These are phyloP conservation scores for Akanthomyces uredinophilus DNA, from an alignment of 2,329 filamentous ascomycete genomes.

Conservation along the genomic window DNA sequence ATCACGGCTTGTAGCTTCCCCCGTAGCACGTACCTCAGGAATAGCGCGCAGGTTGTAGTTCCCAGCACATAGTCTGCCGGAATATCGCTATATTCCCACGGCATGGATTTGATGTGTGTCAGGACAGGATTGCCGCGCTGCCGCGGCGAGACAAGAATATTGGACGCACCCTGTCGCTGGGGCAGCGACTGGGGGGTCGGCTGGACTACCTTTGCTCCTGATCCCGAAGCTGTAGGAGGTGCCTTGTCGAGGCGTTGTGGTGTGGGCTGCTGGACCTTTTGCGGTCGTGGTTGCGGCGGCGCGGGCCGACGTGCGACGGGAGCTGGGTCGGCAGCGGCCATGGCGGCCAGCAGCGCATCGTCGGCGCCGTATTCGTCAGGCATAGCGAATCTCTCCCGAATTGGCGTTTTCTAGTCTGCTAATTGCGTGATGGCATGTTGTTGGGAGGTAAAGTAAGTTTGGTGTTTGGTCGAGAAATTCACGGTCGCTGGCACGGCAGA, in stretches of 20 bases:
- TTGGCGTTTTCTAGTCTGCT: not conserved
- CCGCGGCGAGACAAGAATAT: conserved; percentile 83
- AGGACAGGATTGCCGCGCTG: conserved; percentile 95
- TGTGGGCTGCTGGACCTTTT: conserved; percentile 41
- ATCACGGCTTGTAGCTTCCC: not conserved
- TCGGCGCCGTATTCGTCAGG: conserved; percentile 56
- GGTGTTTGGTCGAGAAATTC: conserved; percentile 5
- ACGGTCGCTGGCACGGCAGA: not conserved
- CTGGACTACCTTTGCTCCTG: conserved; percentile 63
- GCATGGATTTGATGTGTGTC: conserved; percentile 70
- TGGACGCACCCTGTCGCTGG: conserved; percentile 58
- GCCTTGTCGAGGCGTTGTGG: conserved; percentile 53
- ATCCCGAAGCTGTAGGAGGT: conserved; percentile 28
- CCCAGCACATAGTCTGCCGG: conserved; percentile 89
- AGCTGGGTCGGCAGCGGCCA: conserved; percentile 43
- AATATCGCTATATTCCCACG: conserved; percentile 98
- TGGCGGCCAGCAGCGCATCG: conserved; percentile 50
- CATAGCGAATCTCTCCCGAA: conserved; percentile 25
- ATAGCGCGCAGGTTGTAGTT: conserved; percentile 81
- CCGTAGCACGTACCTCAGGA: conserved; percentile 55
- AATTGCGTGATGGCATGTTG: not conserved
- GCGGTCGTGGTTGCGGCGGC: conserved; percentile 37
- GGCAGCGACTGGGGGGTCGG: conserved; percentile 84
- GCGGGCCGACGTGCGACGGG: conserved; percentile 21
- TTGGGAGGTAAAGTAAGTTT: not conserved